phyloP scores from a whole-genome alignment of 441 rosid genomes.

The Omphalea diandra region DNA sequence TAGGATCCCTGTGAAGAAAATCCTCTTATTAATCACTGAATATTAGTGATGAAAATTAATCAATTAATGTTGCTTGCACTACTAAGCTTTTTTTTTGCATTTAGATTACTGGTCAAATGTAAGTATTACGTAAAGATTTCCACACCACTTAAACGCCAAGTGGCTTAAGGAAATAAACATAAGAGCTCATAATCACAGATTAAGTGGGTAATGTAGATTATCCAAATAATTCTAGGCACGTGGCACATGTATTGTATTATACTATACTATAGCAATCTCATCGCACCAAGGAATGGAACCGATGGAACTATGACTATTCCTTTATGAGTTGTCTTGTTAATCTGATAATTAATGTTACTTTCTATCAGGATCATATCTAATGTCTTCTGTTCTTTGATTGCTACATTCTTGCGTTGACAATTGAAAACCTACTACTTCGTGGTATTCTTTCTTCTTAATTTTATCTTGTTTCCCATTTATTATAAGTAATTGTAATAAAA shows the following conservation, averaged over 20 bases:
- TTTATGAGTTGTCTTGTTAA: neutral
- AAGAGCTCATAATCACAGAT: too few species aligned
- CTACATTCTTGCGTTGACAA: neutral
- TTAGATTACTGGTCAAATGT: conserved; percentile 3
- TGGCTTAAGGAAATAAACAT: neutral
- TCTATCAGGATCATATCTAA: neutral
- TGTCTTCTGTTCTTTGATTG: neutral
- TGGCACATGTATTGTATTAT: neutral
- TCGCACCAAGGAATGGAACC: too few species aligned
- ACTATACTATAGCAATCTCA: too few species aligned
- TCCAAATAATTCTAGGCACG: neutral
- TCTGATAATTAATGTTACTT: neutral
- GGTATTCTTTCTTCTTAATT: too few species aligned
- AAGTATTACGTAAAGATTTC: neutral
- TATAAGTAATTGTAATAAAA: too few species aligned
- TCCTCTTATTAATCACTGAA: neutral
- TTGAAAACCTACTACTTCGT: neutral
- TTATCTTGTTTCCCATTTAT: too few species aligned
- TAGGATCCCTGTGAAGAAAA: neutral
- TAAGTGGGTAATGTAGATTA: too few species aligned
- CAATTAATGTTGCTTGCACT: conserved; percentile 2
- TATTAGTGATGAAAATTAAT: neutral
- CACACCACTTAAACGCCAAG: neutral
- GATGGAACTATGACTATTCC: neutral
- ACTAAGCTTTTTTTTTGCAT: neutral